Conservation (phyloP, 164 flowering plant genomes). For the Annona squamosa region DNA sequence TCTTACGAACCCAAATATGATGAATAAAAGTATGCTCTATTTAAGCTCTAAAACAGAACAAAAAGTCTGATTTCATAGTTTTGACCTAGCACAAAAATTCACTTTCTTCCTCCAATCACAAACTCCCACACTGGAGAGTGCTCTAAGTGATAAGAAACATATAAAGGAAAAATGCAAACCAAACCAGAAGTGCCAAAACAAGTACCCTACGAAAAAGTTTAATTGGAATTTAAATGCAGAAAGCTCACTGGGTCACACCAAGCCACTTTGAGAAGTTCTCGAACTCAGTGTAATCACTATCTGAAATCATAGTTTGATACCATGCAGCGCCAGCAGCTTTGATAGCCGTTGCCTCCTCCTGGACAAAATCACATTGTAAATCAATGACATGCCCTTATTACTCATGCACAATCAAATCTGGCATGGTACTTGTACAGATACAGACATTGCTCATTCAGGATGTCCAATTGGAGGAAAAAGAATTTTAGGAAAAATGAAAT, state of each 20-base stretch:
- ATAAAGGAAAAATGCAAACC: background rate
- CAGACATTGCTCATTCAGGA: too few species aligned
- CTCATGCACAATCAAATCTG: too few species aligned
- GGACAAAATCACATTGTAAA: background rate
- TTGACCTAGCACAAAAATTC: too few species aligned
- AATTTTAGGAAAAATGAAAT: too few species aligned
- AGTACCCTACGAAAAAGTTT: background rate
- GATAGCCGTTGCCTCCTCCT: slow-evolving; percentile 69
- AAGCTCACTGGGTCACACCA: slow-evolving; percentile 55
- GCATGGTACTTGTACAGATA: too few species aligned
- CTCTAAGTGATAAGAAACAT: background rate
- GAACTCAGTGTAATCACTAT: slow-evolving; percentile 74
- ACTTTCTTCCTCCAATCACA: too few species aligned
- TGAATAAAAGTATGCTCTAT: too few species aligned
- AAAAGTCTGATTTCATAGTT: too few species aligned
- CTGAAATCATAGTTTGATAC: slow-evolving; percentile 80
- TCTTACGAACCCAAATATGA: too few species aligned
- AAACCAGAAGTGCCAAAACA: background rate
- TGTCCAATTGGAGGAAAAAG: too few species aligned
- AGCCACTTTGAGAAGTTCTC: slow-evolving; percentile 85
- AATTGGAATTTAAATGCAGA: background rate
- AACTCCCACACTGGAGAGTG: too few species aligned
- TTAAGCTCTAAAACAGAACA: too few species aligned
- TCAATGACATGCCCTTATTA: background rate
- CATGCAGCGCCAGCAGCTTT: slow-evolving; percentile 68